phyloP scores from a whole-genome alignment of 2,329 filamentous ascomycete genomes.

The Beauveria australis region DNA sequence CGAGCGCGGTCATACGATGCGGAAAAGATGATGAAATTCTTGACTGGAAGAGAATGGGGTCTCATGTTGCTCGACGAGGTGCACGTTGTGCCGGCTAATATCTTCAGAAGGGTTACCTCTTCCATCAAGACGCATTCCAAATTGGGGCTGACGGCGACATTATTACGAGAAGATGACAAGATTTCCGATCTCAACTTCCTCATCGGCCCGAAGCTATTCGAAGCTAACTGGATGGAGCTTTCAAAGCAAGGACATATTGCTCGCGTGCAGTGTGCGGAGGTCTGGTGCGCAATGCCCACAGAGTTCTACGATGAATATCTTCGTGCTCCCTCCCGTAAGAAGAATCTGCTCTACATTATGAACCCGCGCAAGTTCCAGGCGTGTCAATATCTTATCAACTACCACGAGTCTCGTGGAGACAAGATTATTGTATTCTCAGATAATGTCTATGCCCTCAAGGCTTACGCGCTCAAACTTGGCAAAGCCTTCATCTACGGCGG shows the following conservation, averaged over 20 bases:
- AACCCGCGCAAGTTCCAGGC: slow-evolving; percentile 96
- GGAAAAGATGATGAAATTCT: slow-evolving; percentile 95
- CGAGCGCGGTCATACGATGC: slow-evolving; percentile 84
- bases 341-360: slow-evolving; percentile 74
- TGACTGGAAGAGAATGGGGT: slow-evolving; percentile 86
- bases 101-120: slow-evolving; percentile 90
- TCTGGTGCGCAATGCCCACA: slow-evolving; percentile 98
- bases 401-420: slow-evolving; percentile 88
- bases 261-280: slow-evolving; percentile 93
- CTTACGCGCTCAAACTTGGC: slow-evolving; percentile 73
- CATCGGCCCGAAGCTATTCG: slow-evolving; percentile 94
- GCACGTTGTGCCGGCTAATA: slow-evolving; percentile 92
- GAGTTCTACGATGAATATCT: slow-evolving; percentile 97
- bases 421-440: slow-evolving; percentile 99
- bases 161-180: slow-evolving; percentile 95
- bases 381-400: slow-evolving; percentile 96
- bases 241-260: slow-evolving; percentile 96
- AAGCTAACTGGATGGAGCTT: slow-evolving; percentile 99
- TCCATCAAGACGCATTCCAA: slow-evolving; percentile 94
- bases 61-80: slow-evolving; percentile 96
- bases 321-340: slow-evolving; percentile 47
- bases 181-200: slow-evolving; percentile 96
- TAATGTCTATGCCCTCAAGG: slow-evolving; percentile 85
- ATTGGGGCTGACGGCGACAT: slow-evolving; percentile 84
- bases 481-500: slow-evolving; percentile 90